A percentile compares a stretch with the other conserved stretches of the same genome.
These are phyloP conservation scores for Jatropha podagrica DNA, from an alignment of 441 rosid genomes.

Conservation along the genomic window DNA sequence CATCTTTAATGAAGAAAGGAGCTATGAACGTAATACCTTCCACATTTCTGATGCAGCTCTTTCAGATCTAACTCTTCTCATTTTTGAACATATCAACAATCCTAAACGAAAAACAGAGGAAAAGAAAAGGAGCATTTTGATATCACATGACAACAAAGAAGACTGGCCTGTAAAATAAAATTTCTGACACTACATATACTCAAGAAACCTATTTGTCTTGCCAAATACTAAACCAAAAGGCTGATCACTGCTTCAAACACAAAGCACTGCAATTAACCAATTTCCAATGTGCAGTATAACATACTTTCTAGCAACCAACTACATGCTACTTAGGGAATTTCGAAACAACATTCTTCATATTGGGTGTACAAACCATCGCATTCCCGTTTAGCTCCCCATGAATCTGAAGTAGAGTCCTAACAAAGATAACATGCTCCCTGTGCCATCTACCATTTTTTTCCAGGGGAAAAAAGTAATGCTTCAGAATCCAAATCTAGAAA, in stretches of 20 bases:
- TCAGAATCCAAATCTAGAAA: neutral
- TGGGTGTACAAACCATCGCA: neutral
- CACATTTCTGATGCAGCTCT: slow-evolving; percentile 60
- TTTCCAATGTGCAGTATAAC: neutral
- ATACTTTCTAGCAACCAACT: neutral
- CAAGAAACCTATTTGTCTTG: neutral
- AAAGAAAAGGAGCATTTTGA: neutral
- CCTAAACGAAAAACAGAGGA: slow-evolving; percentile 37
- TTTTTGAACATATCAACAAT: slow-evolving; percentile 50
- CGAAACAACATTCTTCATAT: neutral
- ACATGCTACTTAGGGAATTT: neutral
- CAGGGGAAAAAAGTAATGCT: neutral
- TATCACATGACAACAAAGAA: slow-evolving; percentile 3
- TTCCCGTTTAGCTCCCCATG: neutral
- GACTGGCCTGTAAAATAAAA: neutral
- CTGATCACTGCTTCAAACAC: neutral
- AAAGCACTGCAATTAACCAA: neutral
- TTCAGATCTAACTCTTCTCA: slow-evolving; percentile 67
- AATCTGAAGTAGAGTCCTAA: neutral
- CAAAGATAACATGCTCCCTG: neutral
- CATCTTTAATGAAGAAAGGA: slow-evolving; percentile 8
- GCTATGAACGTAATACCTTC: slow-evolving; percentile 44
- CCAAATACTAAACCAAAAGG: neutral
- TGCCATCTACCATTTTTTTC: neutral
- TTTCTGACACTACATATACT: neutral